These are phyloP conservation scores for Pseudozyma thailandica DNA, from an alignment of 1,284 basidiomycete genomes.

Conservation along the genomic window DNA sequence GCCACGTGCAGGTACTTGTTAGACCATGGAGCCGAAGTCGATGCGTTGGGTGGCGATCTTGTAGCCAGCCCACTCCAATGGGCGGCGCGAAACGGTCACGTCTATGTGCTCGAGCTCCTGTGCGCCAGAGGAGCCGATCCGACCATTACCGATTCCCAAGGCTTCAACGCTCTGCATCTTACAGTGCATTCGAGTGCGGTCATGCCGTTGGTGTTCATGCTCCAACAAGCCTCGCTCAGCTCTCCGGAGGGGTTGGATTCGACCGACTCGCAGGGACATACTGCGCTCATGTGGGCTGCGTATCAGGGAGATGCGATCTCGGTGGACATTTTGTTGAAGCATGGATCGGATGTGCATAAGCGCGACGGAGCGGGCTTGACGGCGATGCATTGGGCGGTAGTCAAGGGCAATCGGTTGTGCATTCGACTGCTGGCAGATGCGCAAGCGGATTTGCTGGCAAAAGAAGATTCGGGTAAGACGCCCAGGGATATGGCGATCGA, in stretches of 20 bases:
- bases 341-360: conserved; percentile 82
- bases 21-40: conserved; percentile 92
- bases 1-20: conserved; percentile 71
- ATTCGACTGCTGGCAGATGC: conserved; percentile 86
- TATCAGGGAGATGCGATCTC: conserved; percentile 98
- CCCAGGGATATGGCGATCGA: conserved; percentile 94
- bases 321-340: conserved; percentile 87
- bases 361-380: conserved; percentile 85
- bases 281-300: conserved; percentile 97
- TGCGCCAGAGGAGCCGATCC: conserved; percentile 91
- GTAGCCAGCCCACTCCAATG: conserved; percentile 97
- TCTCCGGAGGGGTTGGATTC: conserved; percentile 46
- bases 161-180: conserved; percentile 94
- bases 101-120: conserved; percentile 92
- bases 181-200: conserved; percentile 92
- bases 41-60: conserved; percentile 92
- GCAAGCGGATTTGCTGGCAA: conserved; percentile 82
- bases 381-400: conserved; percentile 98
- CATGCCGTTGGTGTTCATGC: conserved; percentile 91
- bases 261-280: conserved; percentile 87
- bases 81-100: conserved; percentile 93
- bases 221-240: conserved; percentile 76
- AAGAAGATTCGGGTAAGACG: conserved; percentile 86
- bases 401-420: conserved; percentile 86
- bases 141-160: conserved; percentile 87